Percentiles rank a stretch among this genome's conserved stretches.
Evolutionary conservation across 176 grass and related monocot species (phyloP).

Genomic region (Bolboschoenus planiculmis): DNA sequence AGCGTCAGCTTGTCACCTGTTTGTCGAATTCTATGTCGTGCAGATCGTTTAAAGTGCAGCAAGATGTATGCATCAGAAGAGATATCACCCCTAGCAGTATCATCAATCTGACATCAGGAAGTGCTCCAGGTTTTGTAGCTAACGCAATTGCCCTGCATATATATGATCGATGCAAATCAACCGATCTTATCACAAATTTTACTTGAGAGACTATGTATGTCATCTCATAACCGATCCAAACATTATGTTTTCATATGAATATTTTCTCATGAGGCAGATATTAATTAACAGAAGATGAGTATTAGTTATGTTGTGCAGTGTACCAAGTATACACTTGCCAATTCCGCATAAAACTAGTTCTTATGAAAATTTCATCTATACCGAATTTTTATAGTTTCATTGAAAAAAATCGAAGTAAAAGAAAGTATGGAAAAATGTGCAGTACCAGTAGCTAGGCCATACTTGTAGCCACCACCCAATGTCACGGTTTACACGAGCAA

Average conservation of each 20-base stretch:
- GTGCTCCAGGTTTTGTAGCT: not conserved
- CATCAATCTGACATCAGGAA: not conserved
- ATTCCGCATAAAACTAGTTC: not conserved
- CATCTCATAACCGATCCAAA: not conserved
- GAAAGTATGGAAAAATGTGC: not conserved
- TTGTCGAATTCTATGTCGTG: slow-evolving; percentile 15
- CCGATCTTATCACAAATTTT: too few relatives aligned
- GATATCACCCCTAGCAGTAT: not conserved
- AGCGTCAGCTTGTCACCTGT: not conserved
- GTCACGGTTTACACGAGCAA: not conserved
- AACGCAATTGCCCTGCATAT: not conserved
- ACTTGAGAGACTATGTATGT: not conserved
- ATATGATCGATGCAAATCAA: not conserved
- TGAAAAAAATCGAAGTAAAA: not conserved
- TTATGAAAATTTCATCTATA: not conserved
- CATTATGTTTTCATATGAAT: not conserved
- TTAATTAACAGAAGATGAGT: not conserved
- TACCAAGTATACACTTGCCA: not conserved
- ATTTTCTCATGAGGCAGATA: not conserved
- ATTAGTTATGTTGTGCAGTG: not conserved
- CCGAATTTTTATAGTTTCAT: not conserved
- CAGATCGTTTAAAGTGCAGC: slow-evolving; percentile 5
- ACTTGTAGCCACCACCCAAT: slow-evolving; percentile 8
- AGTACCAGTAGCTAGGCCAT: slow-evolving; percentile 8
- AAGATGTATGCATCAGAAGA: not conserved